Percentiles rank a stretch among this genome's conserved stretches.
phyloP scores from a whole-genome alignment of 768 basidiomycete species.

The Leucosporidium scottii region DNA sequence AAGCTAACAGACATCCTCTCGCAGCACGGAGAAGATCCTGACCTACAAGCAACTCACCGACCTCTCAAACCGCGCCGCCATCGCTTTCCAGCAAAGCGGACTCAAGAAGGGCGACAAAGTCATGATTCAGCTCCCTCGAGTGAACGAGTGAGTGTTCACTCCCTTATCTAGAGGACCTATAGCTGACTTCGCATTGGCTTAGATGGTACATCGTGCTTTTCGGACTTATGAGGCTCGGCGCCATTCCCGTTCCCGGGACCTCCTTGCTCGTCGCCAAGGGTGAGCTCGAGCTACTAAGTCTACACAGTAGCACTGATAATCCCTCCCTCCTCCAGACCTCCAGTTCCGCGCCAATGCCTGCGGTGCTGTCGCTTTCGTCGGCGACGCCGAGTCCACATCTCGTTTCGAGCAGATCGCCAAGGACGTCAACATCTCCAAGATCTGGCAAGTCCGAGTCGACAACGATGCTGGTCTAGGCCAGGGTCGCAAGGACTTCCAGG shows the following conservation, averaged over 20 bases:
- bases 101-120: conserved; percentile 31
- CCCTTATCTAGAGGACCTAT: too few species aligned
- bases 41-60: conserved; percentile 16
- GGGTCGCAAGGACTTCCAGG: conserved; percentile 11
- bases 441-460: conserved; percentile 16
- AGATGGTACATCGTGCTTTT: conserved; percentile 20
- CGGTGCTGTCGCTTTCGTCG: conserved; percentile 23
- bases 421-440: conserved; percentile 1
- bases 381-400: conserved; percentile 11
- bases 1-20: too few species aligned
- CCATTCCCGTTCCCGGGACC: conserved; percentile 22
- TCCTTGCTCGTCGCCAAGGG: conserved; percentile 29
- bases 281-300: not conserved
- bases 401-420: conserved; percentile 19
- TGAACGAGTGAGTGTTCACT: conserved; percentile 1
- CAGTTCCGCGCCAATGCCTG: conserved; percentile 16
- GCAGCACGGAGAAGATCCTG: conserved; percentile 8
- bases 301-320: not conserved
- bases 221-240: conserved; percentile 25
- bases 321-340: conserved; percentile 11
- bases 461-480: not conserved
- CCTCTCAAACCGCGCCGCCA: conserved; percentile 12
- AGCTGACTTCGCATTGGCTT: not conserved
- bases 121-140: conserved; percentile 16
- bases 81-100: conserved; percentile 10